Conservation (phyloP, 1,139 yeast species). For the Hemisphaericaspora xylofermentans region DNA sequence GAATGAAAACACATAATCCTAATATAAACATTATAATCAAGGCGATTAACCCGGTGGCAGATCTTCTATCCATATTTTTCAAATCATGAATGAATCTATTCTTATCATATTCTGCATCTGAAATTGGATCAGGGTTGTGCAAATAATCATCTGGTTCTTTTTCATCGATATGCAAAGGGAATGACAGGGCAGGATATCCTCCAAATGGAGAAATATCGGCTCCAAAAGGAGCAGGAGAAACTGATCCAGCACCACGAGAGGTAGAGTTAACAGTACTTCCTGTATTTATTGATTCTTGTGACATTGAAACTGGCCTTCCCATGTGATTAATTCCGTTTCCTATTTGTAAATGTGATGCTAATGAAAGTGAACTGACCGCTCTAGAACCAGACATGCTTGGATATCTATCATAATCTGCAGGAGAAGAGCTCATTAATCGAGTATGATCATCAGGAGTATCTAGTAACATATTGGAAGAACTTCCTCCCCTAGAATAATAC, state of each 20-base stretch:
- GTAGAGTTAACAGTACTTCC: not conserved
- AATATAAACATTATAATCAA: slow-evolving; percentile 49
- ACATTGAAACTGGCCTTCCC: slow-evolving; percentile 2
- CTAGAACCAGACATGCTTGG: slow-evolving; percentile 53
- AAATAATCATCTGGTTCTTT: slow-evolving; percentile 89
- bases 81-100: slow-evolving; percentile 59
- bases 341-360: slow-evolving; percentile 27
- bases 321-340: not conserved
- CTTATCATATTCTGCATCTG: slow-evolving; percentile 76
- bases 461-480: slow-evolving; percentile 39
- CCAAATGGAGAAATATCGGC: slow-evolving; percentile 93
- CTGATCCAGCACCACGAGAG: not conserved
- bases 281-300: slow-evolving; percentile 7
- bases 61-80: slow-evolving; percentile 57
- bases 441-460: slow-evolving; percentile 25
- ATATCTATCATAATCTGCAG: slow-evolving; percentile 59
- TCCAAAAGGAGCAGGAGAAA: slow-evolving; percentile 26
- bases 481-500: slow-evolving; percentile 43
- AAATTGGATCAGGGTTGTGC: slow-evolving; percentile 91
- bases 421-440: slow-evolving; percentile 8
- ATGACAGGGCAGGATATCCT: slow-evolving; percentile 86
- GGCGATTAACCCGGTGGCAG: slow-evolving; percentile 61
- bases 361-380: slow-evolving; percentile 45
- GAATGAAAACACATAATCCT: slow-evolving; percentile 60
- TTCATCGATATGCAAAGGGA: slow-evolving; percentile 83